These are phyloP conservation scores for Penicillium sclerotigenum DNA, from an alignment of 2,329 filamentous ascomycete species.

Conservation along the genomic window DNA sequence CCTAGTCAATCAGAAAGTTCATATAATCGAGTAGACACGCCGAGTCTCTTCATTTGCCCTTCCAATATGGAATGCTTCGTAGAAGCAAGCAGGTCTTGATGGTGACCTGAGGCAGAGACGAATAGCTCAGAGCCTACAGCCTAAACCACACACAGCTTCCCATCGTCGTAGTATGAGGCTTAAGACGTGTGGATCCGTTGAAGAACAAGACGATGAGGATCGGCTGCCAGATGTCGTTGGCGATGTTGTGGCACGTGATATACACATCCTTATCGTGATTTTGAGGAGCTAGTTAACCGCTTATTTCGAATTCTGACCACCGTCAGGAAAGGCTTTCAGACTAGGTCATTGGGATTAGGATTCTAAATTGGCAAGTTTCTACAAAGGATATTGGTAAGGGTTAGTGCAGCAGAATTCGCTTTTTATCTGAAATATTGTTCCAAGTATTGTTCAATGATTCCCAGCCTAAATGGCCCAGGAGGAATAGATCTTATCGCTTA, in stretches of 20 bases:
- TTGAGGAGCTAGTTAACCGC: too few relatives aligned
- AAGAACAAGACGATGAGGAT: not conserved
- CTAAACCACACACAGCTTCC: not conserved
- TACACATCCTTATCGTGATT: not conserved
- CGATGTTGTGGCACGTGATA: not conserved
- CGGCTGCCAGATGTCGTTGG: not conserved
- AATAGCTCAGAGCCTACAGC: not conserved
- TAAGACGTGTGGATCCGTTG: not conserved
- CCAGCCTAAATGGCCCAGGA: too few relatives aligned
- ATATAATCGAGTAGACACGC: not conserved
- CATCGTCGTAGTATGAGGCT: not conserved
- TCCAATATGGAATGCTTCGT: not conserved
- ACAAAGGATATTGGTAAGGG: not conserved
- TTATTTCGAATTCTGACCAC: not conserved
- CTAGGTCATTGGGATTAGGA: too few relatives aligned
- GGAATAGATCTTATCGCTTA: too few relatives aligned
- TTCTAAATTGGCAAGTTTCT: too few relatives aligned
- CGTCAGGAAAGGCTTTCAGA: not conserved
- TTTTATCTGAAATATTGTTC: too few relatives aligned
- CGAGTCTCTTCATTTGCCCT: not conserved
- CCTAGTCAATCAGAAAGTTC: not conserved
- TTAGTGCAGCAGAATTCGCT: too few relatives aligned
- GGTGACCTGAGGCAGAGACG: not conserved
- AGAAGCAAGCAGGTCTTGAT: too few relatives aligned
- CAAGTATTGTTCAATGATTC: too few relatives aligned